Evolutionary conservation across 495 filamentous ascomycete genomes (phyloP), one percentile per base, ranked within the genome.

Genomic region (Tetracladium marchalianum): DNA sequence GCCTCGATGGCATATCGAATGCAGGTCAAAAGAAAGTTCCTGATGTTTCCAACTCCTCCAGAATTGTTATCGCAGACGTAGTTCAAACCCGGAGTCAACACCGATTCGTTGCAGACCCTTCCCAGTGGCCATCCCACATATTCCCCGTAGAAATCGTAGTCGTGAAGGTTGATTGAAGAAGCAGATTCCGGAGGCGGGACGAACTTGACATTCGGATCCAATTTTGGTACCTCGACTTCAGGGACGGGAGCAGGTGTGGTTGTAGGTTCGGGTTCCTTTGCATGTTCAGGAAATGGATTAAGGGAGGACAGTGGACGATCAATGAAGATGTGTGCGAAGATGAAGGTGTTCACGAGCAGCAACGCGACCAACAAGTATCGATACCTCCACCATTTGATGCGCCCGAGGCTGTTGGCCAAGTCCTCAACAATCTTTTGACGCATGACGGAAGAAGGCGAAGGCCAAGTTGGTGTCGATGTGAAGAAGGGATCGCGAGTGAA

Each of bases 61-160:
- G 67, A 70, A 57, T 72, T 74, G 53, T 70, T 68, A 54, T 72
- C 69, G 55, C 71, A 75, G 64, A 49, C 36, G 46, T 69, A 74
- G 1, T 67, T 53, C 1, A 72, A 42, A 12, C 67, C 67, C 0
- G 68, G 64, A 0, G 57, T 52, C 54, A 60, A 63, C 0, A 46
- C 48, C 0, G 59, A 54, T 41, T 72, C 71, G 1, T 58, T 56
- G 59, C 71, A 72, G 7, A 66, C 60, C n/a, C 69, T 50, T 10
- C 45, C 49, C 16, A 74, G 62, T 0, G 71, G 69, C 69, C 69
- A 72, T 47, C 60, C 39, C 39, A 72, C 53, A 39, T 56, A 56
- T 27, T 52, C 38, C 11, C 54, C 54, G 35, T 53, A 41, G 47
- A 56, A 56, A 35, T 56, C 40, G 17, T 53, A 56, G 18, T 56